Percentiles rank a stretch among this genome's conserved stretches.
phyloP scores from a whole-genome alignment of 176 grass and related monocot genomes.

The Leersia perrieri region DNA sequence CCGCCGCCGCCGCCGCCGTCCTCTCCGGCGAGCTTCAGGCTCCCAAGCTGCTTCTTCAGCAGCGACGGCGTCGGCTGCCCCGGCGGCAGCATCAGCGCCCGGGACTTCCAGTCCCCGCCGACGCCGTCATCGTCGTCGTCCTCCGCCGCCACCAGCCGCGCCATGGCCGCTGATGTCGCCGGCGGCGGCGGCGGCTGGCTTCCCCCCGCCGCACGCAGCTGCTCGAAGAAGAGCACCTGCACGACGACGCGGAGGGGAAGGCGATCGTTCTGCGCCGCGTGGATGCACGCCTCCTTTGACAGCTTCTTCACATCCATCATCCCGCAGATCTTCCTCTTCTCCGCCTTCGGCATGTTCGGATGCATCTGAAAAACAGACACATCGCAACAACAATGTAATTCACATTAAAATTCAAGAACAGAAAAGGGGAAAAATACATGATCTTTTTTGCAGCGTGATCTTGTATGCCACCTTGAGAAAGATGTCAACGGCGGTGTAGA shows the following conservation, averaged over 20 bases:
- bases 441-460: not conserved
- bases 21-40: slow-evolving; percentile 36
- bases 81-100: not conserved
- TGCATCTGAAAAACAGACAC: slow-evolving; percentile 46
- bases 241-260: slow-evolving; percentile 68
- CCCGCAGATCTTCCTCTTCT: slow-evolving; percentile 55
- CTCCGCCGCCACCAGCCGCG: slow-evolving; percentile 18
- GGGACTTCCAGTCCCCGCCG: slow-evolving; percentile 24
- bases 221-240: slow-evolving; percentile 83
- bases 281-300: slow-evolving; percentile 61
- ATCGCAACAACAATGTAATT: not conserved
- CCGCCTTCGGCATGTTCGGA: slow-evolving; percentile 47
- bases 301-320: slow-evolving; percentile 83
- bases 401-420: not conserved
- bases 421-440: not conserved
- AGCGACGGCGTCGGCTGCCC: slow-evolving; percentile 17
- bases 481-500: slow-evolving; percentile 65
- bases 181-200: not conserved
- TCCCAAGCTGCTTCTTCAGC: slow-evolving; percentile 53
- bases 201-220: slow-evolving; percentile 38
- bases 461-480: slow-evolving; percentile 69
- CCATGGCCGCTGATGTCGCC: not conserved
- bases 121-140: not conserved
- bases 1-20: not conserved
- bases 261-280: slow-evolving; percentile 74